phyloP scores from a whole-genome alignment of 805 yeast genomes.

The Monosporozyma solicola region DNA sequence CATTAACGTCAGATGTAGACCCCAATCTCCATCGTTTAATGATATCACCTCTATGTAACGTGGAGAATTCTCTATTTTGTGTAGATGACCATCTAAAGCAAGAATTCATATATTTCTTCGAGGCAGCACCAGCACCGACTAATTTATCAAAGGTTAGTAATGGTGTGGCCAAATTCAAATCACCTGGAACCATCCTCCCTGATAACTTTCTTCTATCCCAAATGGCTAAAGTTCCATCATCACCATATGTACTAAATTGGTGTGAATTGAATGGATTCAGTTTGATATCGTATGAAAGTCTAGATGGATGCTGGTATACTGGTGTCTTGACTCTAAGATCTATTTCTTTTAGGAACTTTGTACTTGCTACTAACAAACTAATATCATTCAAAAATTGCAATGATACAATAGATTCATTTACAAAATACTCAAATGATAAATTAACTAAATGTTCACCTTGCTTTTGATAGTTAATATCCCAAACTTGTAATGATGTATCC shows the following conservation, averaged over 20 bases:
- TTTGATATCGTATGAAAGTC: slow-evolving; percentile 57
- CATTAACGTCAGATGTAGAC: slow-evolving; percentile 33
- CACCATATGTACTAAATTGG: slow-evolving; percentile 66
- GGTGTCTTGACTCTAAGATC: slow-evolving; percentile 63
- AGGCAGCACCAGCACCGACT: slow-evolving; percentile 45
- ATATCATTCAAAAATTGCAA: slow-evolving; percentile 56
- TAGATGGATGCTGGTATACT: slow-evolving; percentile 64
- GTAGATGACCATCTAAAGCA: slow-evolving; percentile 63
- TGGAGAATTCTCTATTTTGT: slow-evolving; percentile 64
- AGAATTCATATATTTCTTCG: slow-evolving; percentile 50
- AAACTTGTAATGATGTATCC: slow-evolving; percentile 67
- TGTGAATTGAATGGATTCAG: slow-evolving; percentile 60
- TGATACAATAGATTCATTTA: slow-evolving; percentile 68
- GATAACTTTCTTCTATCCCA: slow-evolving; percentile 69
- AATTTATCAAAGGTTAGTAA: slow-evolving; percentile 51
- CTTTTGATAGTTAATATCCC: slow-evolving; percentile 63
- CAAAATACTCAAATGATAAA: slow-evolving; percentile 49
- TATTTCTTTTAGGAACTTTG: slow-evolving; percentile 67
- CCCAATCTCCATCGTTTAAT: slow-evolving; percentile 79
- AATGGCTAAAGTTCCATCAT: slow-evolving; percentile 74
- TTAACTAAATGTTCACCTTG: slow-evolving; percentile 43
- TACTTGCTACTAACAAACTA: slow-evolving; percentile 61
- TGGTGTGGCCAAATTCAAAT: slow-evolving; percentile 41
- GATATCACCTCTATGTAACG: slow-evolving; percentile 67
- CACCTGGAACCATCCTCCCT: slow-evolving; percentile 16